These are phyloP conservation scores for Botrytis paeoniae DNA, from an alignment of 2,329 filamentous ascomycete genomes.

Conservation along the genomic window DNA sequence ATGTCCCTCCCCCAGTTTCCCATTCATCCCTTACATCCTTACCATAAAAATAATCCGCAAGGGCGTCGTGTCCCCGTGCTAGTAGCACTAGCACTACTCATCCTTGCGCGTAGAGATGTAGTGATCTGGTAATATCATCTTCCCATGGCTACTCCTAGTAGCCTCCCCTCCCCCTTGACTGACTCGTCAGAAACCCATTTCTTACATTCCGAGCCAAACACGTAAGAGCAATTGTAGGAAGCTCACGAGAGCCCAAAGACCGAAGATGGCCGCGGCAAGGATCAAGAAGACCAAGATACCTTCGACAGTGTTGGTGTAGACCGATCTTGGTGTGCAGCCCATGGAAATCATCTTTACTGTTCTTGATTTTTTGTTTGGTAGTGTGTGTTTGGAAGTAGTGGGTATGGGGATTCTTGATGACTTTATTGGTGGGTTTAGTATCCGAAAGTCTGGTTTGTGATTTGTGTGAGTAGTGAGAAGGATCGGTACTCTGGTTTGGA, in stretches of 20 bases:
- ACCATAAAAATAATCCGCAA: neutral
- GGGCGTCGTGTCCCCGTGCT: neutral
- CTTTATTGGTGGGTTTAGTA: neutral
- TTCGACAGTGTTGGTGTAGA: neutral
- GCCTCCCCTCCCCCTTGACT: neutral
- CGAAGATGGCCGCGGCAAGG: neutral
- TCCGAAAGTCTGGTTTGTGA: neutral
- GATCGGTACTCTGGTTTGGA: too few species aligned
- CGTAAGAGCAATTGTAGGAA: neutral
- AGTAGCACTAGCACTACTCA: neutral
- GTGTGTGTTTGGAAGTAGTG: neutral
- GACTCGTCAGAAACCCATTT: fast-evolving
- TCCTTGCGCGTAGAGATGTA: neutral
- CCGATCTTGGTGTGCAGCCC: neutral
- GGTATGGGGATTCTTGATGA: too few species aligned
- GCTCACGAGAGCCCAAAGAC: neutral
- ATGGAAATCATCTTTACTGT: neutral
- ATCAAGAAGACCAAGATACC: neutral
- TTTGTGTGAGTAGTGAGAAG: neutral
- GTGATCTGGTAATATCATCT: neutral
- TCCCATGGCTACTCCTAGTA: neutral
- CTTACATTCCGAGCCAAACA: neutral
- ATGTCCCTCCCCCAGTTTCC: neutral
- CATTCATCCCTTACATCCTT: neutral
- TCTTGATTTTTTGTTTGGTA: neutral